Conservation (phyloP, 108 stramenopile genomes). For the Nitzschia inconspicua region DNA sequence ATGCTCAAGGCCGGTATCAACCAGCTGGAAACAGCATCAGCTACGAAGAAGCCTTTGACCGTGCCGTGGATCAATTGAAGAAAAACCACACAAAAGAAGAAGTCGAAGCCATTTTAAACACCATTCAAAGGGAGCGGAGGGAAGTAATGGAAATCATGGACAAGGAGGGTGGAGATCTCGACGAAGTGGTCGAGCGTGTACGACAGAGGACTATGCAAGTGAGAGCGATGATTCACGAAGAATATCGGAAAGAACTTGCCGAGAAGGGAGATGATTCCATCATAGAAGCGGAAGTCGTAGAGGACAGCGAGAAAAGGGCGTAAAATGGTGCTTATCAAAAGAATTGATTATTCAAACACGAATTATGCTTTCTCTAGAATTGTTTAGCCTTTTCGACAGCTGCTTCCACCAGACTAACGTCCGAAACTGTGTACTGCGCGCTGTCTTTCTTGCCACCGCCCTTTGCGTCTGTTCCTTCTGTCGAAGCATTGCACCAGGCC, state of each 20-base stretch:
- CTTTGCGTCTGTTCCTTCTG: conserved; percentile 78
- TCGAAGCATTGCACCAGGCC: conserved; percentile 72
- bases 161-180: conserved; percentile 54
- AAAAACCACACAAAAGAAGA: conserved; percentile 64
- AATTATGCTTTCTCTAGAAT: conserved; percentile 7
- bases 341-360: too few relatives aligned
- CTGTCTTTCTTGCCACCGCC: conserved; percentile 88
- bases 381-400: conserved; percentile 68
- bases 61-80: conserved; percentile 49
- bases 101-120: conserved; percentile 70
- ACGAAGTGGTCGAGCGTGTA: conserved; percentile 44
- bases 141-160: conserved; percentile 75
- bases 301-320: too few relatives aligned
- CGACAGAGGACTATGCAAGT: conserved; percentile 56
- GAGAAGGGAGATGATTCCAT: conserved; percentile 1
- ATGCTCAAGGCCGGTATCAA: conserved; percentile 32
- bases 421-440: conserved; percentile 70
- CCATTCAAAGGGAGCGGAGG: conserved; percentile 60
- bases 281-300: conserved; percentile 20
- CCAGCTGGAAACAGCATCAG: conserved; percentile 22
- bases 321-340: too few relatives aligned
- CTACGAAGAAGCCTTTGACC: conserved; percentile 60
- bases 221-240: conserved; percentile 55
- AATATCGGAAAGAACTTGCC: conserved; percentile 25
- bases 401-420: conserved; percentile 45